Conservation (phyloP, 106 monocot species). For the Ottelia alismoides region DNA sequence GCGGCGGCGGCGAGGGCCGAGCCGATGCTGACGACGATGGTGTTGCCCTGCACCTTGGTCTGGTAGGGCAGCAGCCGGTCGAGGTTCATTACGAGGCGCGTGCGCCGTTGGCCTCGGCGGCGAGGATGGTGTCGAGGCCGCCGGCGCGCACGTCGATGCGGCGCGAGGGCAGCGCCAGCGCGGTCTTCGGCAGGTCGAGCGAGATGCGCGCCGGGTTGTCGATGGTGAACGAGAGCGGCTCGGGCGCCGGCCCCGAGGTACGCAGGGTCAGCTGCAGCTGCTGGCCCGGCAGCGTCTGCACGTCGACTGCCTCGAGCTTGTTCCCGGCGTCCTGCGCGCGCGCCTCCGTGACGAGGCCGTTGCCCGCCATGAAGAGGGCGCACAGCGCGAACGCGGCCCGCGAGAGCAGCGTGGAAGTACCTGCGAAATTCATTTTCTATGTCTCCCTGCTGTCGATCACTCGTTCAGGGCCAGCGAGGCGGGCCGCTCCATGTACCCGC, state of each 20-base stretch:
- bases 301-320: background rate
- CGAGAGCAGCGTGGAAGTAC: no score
- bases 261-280: background rate
- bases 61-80: background rate
- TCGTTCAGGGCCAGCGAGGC: no score
- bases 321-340: background rate
- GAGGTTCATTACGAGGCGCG: background rate
- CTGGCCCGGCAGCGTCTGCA: background rate
- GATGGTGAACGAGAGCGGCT: background rate
- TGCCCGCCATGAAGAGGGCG: no score
- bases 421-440: no score
- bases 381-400: no score
- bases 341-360: no score
- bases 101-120: background rate
- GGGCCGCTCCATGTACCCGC: no score
- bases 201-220: background rate
- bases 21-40: background rate
- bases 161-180: background rate
- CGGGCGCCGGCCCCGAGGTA: background rate
- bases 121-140: background rate
- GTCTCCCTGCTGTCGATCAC: no score
- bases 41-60: background rate
- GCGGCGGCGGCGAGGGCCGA: no score
- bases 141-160: background rate
- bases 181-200: background rate